phyloP scores from a whole-genome alignment of 495 filamentous ascomycete genomes.

The Lasiosphaeria miniovina region DNA sequence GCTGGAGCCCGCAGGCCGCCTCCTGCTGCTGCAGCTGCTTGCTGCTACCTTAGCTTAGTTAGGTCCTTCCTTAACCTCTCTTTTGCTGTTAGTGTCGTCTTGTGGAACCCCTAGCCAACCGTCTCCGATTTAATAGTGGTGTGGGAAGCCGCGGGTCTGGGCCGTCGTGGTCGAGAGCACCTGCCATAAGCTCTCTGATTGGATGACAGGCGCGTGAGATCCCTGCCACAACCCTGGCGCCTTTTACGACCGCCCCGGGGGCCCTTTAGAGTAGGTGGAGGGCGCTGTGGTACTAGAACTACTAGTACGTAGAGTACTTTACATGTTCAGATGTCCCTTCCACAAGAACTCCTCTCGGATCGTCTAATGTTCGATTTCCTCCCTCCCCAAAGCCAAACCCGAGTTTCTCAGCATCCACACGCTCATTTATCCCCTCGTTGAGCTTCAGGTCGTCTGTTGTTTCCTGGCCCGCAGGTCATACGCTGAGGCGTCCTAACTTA shows the following conservation, averaged over 20 bases:
- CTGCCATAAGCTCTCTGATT: too few species aligned
- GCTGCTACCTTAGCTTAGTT: neutral
- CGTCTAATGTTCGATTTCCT: conserved; percentile 3
- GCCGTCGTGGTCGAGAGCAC: too few species aligned
- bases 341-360: conserved; percentile 6
- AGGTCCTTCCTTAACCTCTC: too few species aligned
- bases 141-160: too few species aligned
- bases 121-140: too few species aligned
- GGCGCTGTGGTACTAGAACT: neutral
- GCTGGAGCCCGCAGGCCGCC: neutral
- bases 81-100: too few species aligned
- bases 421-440: neutral
- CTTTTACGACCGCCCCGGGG: neutral
- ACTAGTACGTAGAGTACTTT: neutral
- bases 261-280: too few species aligned
- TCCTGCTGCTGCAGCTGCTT: neutral
- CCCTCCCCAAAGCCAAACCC: neutral
- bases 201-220: too few species aligned
- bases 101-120: too few species aligned
- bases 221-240: neutral
- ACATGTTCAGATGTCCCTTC: conserved; percentile 5
- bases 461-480: conserved; percentile 1
- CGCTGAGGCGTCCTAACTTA: neutral
- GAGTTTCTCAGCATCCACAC: conserved; percentile 6
- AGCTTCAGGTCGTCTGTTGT: neutral